Evolutionary conservation across 1,139 yeast genomes (phyloP), one percentile per base, ranked within the genome.

Genomic region (Eremothecium gossypii): DNA sequence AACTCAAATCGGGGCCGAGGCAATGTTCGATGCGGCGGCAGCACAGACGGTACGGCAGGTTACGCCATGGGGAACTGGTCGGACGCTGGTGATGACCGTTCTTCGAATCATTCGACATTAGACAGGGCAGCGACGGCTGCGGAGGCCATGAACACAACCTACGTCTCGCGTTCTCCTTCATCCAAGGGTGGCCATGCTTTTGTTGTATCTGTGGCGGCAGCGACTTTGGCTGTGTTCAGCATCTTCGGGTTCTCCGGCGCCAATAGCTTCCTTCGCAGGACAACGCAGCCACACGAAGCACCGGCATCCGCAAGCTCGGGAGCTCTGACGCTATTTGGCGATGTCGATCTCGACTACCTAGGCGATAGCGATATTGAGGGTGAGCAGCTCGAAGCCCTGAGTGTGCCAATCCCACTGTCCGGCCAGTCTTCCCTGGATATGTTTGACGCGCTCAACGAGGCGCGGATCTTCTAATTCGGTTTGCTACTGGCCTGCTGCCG

Each of bases 121-220:
- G 23, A 6, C 23, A 17, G 23, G 23, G 23, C 23, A 17, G 23
- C 23, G 23, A 17, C 23, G 5, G 23, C 23, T 17, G 23, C 31
- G 3, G 31, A 6, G 31, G 31, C 31, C 6, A 6, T 12, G 13
- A 29, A 6, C 13, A 29, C 13, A 29, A 6, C 31, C 31, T 34
- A 23, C 28, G 9, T 20, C n/a, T 34, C 37, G 14, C 20, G 29
- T n/a, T 34, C 37, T 23, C 20, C n/a, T 23, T n/a, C 37, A n/a
- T 14, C 14, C 5, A 23, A 14, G 13, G 37, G 14, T 4, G 11
- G 29, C 6, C 20, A 34, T 7, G 37, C 37, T n/a, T 14, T 34
- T 29, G 5, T 34, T 10, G 29, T 34, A 6, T 34, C 37, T 10
- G 27, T 34, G 9, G 27, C 12, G n/a, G 37, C 37, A 20, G 37